Evolutionary conservation across 2,329 filamentous ascomycete genomes (phyloP), one percentile per base, ranked within the genome.

Genomic region (Sodiomyces alkalinus): DNA sequence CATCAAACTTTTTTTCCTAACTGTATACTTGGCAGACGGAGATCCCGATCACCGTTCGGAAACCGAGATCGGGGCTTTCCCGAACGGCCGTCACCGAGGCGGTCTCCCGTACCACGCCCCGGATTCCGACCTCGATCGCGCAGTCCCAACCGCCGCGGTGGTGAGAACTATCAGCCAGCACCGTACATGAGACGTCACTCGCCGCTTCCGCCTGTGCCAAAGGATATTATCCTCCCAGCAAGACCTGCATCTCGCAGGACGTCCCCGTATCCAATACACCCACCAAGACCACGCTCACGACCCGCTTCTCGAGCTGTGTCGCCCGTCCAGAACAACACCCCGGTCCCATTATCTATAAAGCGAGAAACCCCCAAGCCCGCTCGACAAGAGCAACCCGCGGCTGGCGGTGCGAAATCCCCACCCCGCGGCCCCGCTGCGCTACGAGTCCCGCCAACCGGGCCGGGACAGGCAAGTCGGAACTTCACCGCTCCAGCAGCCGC

Each of bases 361-460:
- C 33, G 33, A 18, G 33, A 35, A 19, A 19, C 29, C 21, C 22
- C 35, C 33, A 37, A 28, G 26, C 19, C 25, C 29, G 17, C 28
- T 28, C 22, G 30, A 33, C 21, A 31, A 34, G 35, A 22, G 30
- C 37, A 13, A 33, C 42, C 23, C 8, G 41, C 43, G 9, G 28
- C 31, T 14, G 46, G 47, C 33, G 14, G 23, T 6, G 23, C 14
- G 10, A 52, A 53, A 36, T 68, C 66, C 12, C 67, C 67, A 9
- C 67, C 67, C 3, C 60, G 64, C 28, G 67, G 64, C 0, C 67
- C 67, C 17, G 64, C 66, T 9, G 64, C 64, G 10, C 47, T 68
- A 12, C 55, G 64, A 35, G 56, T 53, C 9, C 61, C 64, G 13
- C 64, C 65, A 3, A 66, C 58, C 1, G 64, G 57, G 2, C 57